phyloP scores from a whole-genome alignment of 2,329 filamentous ascomycete genomes.

The Whalleya microplaca region DNA sequence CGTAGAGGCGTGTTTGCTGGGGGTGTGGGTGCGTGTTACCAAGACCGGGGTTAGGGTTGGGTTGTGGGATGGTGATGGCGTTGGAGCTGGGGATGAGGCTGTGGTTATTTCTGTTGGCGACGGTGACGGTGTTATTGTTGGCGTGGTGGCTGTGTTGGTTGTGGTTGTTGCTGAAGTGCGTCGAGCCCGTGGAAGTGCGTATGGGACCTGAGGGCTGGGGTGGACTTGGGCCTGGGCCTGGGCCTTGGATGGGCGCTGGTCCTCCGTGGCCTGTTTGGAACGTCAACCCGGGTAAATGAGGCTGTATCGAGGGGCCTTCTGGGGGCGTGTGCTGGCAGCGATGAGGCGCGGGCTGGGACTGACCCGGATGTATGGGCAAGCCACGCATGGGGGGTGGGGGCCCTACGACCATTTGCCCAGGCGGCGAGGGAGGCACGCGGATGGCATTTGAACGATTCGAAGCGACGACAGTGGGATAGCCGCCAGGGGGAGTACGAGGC shows the following conservation, averaged over 20 bases:
- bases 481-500: too few relatives aligned
- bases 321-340: constrained; percentile 1
- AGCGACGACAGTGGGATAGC: not conserved
- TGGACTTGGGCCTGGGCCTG: too few relatives aligned
- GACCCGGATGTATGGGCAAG: constrained; percentile 1
- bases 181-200: not conserved
- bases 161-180: not conserved
- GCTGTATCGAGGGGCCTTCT: not conserved
- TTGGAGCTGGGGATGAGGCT: constrained; percentile 3
- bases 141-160: not conserved
- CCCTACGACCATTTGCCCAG: constrained; percentile 3
- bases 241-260: too few relatives aligned
- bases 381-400: constrained; percentile 9
- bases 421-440: constrained; percentile 13
- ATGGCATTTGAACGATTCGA: not conserved
- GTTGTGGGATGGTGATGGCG: not conserved
- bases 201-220: too few relatives aligned
- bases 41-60: not conserved
- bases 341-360: constrained; percentile 6
- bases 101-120: not conserved
- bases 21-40: not conserved
- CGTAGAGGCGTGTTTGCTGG: constrained; percentile 12
- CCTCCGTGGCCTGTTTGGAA: too few relatives aligned
- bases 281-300: too few relatives aligned
- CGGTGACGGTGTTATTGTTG: too few relatives aligned